These are phyloP conservation scores for Penicillium lagena DNA, from an alignment of 495 filamentous ascomycete genomes.

Conservation along the genomic window DNA sequence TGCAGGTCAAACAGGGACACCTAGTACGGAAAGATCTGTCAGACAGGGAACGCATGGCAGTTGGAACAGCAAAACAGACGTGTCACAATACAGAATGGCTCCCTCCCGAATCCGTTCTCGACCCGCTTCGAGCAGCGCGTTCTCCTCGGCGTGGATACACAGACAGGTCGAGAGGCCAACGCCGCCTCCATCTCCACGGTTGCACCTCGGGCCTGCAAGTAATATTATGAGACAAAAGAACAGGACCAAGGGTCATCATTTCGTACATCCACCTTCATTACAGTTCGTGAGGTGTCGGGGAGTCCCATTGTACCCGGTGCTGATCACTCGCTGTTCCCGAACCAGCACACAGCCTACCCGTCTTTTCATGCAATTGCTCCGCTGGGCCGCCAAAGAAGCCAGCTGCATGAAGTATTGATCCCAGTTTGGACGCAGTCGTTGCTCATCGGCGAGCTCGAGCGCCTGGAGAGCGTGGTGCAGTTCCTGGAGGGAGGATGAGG, in stretches of 20 bases:
- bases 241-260: not conserved
- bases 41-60: not conserved
- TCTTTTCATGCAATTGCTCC: conserved; percentile 97
- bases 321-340: conserved; percentile 78
- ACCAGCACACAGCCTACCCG: conserved; percentile 95
- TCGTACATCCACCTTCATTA: conserved; percentile 82
- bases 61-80: conserved; percentile 33
- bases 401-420: conserved; percentile 97
- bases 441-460: conserved; percentile 68
- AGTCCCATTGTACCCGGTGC: conserved; percentile 97
- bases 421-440: conserved; percentile 87
- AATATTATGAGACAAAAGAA: not conserved
- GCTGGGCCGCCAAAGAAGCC: conserved; percentile 81
- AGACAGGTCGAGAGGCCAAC: conserved; percentile 75
- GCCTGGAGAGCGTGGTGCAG: conserved; percentile 60
- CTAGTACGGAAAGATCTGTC: conserved; percentile 18
- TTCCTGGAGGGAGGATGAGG: conserved; percentile 60
- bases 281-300: conserved; percentile 82
- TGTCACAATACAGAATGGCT: conserved; percentile 87
- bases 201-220: conserved; percentile 63
- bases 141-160: conserved; percentile 96
- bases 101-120: conserved; percentile 78
- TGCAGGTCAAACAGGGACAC: conserved; percentile 96
- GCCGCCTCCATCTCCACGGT: conserved; percentile 63
- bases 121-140: conserved; percentile 89